Evolutionary conservation across 345 rosid species (phyloP).

Genomic region (Pseudoturritis turrita): DNA sequence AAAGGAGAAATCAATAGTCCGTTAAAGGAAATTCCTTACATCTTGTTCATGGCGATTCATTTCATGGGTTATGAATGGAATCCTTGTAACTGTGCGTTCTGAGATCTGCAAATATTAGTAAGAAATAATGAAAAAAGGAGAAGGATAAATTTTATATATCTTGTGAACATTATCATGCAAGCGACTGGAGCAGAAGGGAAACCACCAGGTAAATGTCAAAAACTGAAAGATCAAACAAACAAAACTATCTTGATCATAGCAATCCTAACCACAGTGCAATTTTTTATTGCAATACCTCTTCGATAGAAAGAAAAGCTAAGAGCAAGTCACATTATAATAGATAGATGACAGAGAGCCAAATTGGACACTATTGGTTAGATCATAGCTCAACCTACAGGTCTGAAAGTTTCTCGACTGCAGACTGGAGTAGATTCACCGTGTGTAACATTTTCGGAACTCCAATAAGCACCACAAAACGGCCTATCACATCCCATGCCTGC

Average conservation of each 20-base stretch:
- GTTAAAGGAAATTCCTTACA: constrained; percentile 39
- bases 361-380: neutral
- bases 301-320: neutral
- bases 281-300: neutral
- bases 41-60: constrained; percentile 79
- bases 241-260: neutral
- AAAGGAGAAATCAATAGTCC: neutral
- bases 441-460: constrained; percentile 55
- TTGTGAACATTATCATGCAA: neutral
- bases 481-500: constrained; percentile 89
- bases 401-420: constrained; percentile 58
- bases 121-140: neutral
- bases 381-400: constrained; percentile 44
- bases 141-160: neutral
- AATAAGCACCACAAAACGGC: constrained; percentile 83
- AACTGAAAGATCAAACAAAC: neutral
- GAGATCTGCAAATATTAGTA: constrained; percentile 46
- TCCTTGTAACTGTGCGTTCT: constrained; percentile 49
- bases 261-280: neutral
- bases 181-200: neutral
- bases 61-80: constrained; percentile 71
- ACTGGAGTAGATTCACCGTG: constrained; percentile 38
- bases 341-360: neutral
- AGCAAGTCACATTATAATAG: neutral
- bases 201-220: neutral